Evolutionary conservation across 2,329 filamentous ascomycete species (phyloP), one percentile per base, ranked within the genome.

Genomic region (Fusarium citri): DNA sequence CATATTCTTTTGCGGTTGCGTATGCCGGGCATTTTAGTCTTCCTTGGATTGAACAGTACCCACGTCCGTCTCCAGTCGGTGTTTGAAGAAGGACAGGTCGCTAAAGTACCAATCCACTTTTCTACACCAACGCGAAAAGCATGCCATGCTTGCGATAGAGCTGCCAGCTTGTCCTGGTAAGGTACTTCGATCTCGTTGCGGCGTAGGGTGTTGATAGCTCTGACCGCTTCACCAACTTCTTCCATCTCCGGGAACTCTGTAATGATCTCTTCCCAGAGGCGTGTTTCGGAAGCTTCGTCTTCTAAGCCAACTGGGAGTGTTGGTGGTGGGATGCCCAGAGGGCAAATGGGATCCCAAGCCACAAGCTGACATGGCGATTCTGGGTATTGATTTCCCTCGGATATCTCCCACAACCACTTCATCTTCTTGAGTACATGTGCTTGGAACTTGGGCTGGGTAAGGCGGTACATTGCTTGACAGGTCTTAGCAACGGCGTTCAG

Each of bases 321-420:
- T 2, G 48, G 60, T 3, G 34, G 58, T 12, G 48, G 10, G 0
- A 47, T 5, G 0, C 47, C 57, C 3, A 55, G 18, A 5, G 58
- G 58, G 1, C 58, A 63, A 2, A 63, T 28, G 8, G 60, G 58
- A 12, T 64, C 60, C 60, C 49, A 64, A 2, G 34, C 28, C 2
- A 45, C 48, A 0, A 20, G 28, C 2, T 28, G 20, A 5, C 43
- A 23, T 3, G 22, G 60, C 1, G 48, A 64, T 1, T 1, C 2
- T 0, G 60, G 60, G 37, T 64, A 64, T 18, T 22, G n/a, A 0
- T 15, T 30, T 1, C n/a, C 43, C 6, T 56, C 42, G 0, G 42
- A 3, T 11, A 56, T 7, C 10, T 64, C 60, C 48, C 59, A 64
- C 0, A 64, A 15, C 60, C 59, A 64, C 1, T 42, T 3, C 58